Evolutionary conservation across 208 protist species (phyloP).

Genomic region (Leishmania guyanensis): DNA sequence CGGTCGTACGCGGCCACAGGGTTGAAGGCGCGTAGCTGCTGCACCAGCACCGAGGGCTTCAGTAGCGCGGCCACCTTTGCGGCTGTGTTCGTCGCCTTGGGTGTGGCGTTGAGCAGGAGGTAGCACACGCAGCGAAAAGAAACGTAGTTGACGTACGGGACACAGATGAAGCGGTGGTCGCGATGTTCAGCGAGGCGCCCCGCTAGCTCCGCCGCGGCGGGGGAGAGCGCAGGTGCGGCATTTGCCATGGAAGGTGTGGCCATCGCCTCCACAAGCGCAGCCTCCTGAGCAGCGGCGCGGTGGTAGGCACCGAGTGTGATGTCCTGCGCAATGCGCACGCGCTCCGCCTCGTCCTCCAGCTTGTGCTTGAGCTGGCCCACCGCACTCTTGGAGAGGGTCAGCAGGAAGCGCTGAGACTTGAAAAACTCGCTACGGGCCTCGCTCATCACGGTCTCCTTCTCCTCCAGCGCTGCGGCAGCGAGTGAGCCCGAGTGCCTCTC

Average conservation of each 20-base stretch:
- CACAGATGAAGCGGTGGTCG: conserved; percentile 51
- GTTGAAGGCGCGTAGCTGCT: conserved; percentile 80
- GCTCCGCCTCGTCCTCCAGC: conserved; percentile 52
- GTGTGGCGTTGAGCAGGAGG: conserved; percentile 69
- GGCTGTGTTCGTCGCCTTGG: conserved; percentile 61
- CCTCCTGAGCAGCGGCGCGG: conserved; percentile 35
- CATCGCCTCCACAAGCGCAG: conserved; percentile 19
- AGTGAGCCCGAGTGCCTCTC: conserved; percentile 24
- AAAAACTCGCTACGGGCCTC: conserved; percentile 67
- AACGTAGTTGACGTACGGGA: conserved; percentile 63
- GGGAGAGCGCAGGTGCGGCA: conserved; percentile 30
- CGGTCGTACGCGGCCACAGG: conserved; percentile 71
- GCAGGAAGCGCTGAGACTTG: conserved; percentile 75
- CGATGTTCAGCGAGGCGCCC: conserved; percentile 36
- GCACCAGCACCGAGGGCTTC: conserved; percentile 79
- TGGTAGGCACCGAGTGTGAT: conserved; percentile 22
- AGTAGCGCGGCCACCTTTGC: conserved; percentile 76
- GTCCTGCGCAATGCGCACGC: conserved; percentile 54
- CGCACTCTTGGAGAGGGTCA: conserved; percentile 57
- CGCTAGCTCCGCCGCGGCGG: conserved; percentile 39
- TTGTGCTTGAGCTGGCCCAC: conserved; percentile 61
- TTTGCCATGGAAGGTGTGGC: conserved; percentile 6
- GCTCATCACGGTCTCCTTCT: conserved; percentile 39
- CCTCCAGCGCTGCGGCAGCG: conserved; percentile 31
- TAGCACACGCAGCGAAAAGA: conserved; percentile 80